Evolutionary conservation across 2,329 filamentous ascomycete genomes (phyloP).

Genomic region (Davidsoniella eucalypti): DNA sequence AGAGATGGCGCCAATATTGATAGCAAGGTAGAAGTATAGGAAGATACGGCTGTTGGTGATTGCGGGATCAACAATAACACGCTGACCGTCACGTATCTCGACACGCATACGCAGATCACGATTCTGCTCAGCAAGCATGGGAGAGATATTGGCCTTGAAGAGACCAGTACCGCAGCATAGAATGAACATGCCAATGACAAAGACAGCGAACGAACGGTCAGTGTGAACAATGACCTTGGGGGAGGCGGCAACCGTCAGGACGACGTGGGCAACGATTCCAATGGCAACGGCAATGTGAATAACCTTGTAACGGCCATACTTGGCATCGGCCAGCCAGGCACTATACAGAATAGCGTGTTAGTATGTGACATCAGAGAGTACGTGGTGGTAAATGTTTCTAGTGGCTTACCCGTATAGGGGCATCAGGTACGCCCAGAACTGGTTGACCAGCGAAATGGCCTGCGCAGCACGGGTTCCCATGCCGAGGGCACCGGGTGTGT

Average conservation of each 20-base stretch:
- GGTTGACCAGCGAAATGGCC: slow-evolving; percentile 35
- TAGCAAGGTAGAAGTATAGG: slow-evolving; percentile 40
- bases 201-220: slow-evolving; percentile 43
- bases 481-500: slow-evolving; percentile 34
- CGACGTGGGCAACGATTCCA: slow-evolving; percentile 48
- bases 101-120: slow-evolving; percentile 40
- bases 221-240: slow-evolving; percentile 43
- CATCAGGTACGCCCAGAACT: slow-evolving; percentile 46
- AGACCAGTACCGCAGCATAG: slow-evolving; percentile 54
- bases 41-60: slow-evolving; percentile 53
- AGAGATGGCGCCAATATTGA: slow-evolving; percentile 48
- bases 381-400: slow-evolving; percentile 15
- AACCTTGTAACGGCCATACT: slow-evolving; percentile 56
- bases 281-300: slow-evolving; percentile 51
- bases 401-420: slow-evolving; percentile 34
- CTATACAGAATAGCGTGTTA: slow-evolving; percentile 16
- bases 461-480: slow-evolving; percentile 40
- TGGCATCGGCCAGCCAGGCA: slow-evolving; percentile 48
- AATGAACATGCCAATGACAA: slow-evolving; percentile 46
- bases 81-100: slow-evolving; percentile 40
- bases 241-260: slow-evolving; percentile 48
- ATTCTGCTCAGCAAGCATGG: slow-evolving; percentile 56
- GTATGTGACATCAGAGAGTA: not conserved
- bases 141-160: slow-evolving; percentile 68
- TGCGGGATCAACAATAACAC: slow-evolving; percentile 54